Evolutionary conservation across 352 stramenopile genomes (phyloP), one percentile per base, ranked within the genome.

Genomic region (Pythium phragmitis): DNA sequence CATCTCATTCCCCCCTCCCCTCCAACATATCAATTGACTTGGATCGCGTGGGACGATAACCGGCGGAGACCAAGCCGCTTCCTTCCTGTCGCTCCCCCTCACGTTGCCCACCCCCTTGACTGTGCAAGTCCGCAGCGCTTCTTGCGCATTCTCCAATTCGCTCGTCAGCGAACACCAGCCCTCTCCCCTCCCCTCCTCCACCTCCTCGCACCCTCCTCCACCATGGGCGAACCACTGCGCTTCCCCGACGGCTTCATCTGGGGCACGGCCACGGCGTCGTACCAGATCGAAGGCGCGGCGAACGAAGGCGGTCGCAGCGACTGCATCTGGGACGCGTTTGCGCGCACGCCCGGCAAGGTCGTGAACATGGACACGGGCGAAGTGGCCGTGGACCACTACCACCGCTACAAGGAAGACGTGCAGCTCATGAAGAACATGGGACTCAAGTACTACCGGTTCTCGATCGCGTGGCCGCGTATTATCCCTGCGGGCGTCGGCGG

Each of bases 391-490:
- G 95, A 98, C 75, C 92, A 98, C 60, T 97, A 97, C 65, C 85
- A 98, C 73, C 76, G 80, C 23, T 97, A 89, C 72, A 68, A 88
- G 46, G 66, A 91, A 39, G 96, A 99, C 71, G 76, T 99, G 37
- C 56, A 87, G 59, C 68, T 98, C 34, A 98, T 99, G 91, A 84
- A 89, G 33, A 63, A 75, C 26, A 69, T 96, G 48, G 91, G 94
- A 3, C 62, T 99, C 9, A 88, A 96, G 60, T 83, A 86, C 33
- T 99, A 98, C 73, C 87, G 96, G 2, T 96, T 98, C 71, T 97
- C 86, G 11, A 89, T 98, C 63, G 84, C 90, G 4, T 99, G 96
- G 96, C 74, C 89, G 43, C 77, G 95, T 19, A 97, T 98, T 61
- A 75, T 98, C 17, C 57, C 65, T 0, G 72, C 56, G 0, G 57